Evolutionary conservation across 2,329 filamentous ascomycete genomes (phyloP).

Genomic region (Fusarium transvaalense): DNA sequence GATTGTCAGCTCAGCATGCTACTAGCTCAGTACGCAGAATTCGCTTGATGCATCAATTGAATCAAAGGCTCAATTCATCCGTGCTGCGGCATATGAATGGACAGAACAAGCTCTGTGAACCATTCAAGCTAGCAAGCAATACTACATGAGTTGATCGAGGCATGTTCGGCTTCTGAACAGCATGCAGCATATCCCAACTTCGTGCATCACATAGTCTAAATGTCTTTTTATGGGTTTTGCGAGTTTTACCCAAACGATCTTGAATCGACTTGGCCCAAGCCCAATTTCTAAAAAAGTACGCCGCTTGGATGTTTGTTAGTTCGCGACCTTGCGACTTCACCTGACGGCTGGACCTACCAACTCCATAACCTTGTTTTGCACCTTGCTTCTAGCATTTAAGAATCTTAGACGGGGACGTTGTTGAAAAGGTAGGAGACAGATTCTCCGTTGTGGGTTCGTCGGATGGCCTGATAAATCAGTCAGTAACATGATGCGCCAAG

Average conservation of each 20-base stretch:
- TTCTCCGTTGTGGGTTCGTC: slow-evolving; percentile 75
- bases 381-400: slow-evolving; percentile 13
- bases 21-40: neutral
- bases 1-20: neutral
- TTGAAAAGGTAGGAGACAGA: slow-evolving; percentile 76
- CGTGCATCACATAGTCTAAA: slow-evolving; percentile 24
- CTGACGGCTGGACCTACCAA: slow-evolving; percentile 38
- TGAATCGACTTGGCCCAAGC: slow-evolving; percentile 32
- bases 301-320: slow-evolving; percentile 39
- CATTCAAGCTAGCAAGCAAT: slow-evolving; percentile 14
- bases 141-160: slow-evolving; percentile 13
- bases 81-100: slow-evolving; percentile 7
- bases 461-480: slow-evolving; percentile 66
- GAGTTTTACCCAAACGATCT: slow-evolving; percentile 33
- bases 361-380: slow-evolving; percentile 42
- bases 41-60: slow-evolving; percentile 7
- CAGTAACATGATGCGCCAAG: slow-evolving; percentile 4
- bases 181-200: slow-evolving; percentile 12
- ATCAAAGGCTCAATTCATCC: slow-evolving; percentile 11
- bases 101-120: slow-evolving; percentile 9
- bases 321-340: slow-evolving; percentile 8
- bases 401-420: slow-evolving; percentile 67
- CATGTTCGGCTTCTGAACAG: slow-evolving; percentile 6
- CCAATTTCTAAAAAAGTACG: slow-evolving; percentile 40
- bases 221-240: slow-evolving; percentile 34